Base-by-base conservation (phyloP, 2,329 filamentous ascomycete genomes). In the Cercospora sp. region DNA sequence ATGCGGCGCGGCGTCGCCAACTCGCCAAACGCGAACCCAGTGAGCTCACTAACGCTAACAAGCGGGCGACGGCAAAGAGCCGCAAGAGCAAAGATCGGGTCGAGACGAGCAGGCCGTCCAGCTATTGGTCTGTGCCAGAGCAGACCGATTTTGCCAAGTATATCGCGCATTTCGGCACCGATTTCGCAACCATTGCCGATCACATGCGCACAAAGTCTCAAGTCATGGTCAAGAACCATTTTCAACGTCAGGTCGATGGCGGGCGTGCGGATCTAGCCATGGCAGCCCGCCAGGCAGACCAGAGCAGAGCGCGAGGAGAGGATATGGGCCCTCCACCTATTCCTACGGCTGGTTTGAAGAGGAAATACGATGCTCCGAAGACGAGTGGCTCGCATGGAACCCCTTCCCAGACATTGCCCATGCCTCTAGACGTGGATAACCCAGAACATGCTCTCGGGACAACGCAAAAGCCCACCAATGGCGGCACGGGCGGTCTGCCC, bases 51-150 rank as follows among this genome's bases (percentile, higher is more conserved):
- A n/a, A n/a, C n/a, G n/a, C n/a, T n/a, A n/a, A n/a, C n/a, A n/a
- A n/a, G n/a, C n/a, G n/a, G n/a, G n/a, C n/a, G n/a, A n/a, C n/a
- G n/a, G n/a, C n/a, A n/a, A n/a, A n/a, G n/a, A n/a, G n/a, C n/a
- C n/a, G n/a, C n/a, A n/a, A n/a, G n/a, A n/a, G n/a, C n/a, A n/a
- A n/a, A n/a, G n/a, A n/a, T n/a, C n/a, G n/a, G n/a, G n/a, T n/a
- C n/a, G n/a, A n/a, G n/a, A n/a, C n/a, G n/a, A n/a, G n/a, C n/a
- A n/a, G n/a, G n/a, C n/a, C n/a, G n/a, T n/a, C 23, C 1, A 94
- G 91, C 78, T 95, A 95, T 78, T 95, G 92, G 92, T 94, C 91
- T 75, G 91, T 94, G 28, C 90, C 90, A 1, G 92, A 95, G 80
- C 86, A 90, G 64, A 90, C 86, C 55, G 91, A 94, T 75, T 95